Evolutionary conservation across 352 stramenopile genomes (phyloP), one percentile per base, ranked within the genome.

Genomic region (Globisporangium parvum): DNA sequence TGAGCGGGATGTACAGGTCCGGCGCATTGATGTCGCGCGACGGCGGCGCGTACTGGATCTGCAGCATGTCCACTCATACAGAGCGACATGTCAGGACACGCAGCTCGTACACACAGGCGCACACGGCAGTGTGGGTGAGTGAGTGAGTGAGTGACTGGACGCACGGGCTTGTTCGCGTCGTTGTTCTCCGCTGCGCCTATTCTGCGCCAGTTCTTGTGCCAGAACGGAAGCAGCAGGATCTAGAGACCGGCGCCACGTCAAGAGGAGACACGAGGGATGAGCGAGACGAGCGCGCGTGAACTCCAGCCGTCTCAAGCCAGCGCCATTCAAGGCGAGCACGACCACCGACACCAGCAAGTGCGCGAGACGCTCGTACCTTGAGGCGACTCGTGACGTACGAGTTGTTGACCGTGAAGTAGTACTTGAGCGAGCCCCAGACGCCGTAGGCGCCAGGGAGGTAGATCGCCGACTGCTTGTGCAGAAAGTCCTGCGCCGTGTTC

Each of bases 1-100:
- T 99, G 42, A 97, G 60, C 12, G 97, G 97, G 28, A 99, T 92
- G 73, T 99, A 99, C 28, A 99, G 73, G 75, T 99, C 97, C 1
- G 96, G 96, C 6, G 96, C 96, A 65, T 99, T 99, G 57, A 97
- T 84, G 70, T 99, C 97, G 39, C 85, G 67, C 42, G 88, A 87
- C 17, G 97, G 97, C n/a, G 95, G 81, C 41, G 88, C 87, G 54
- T 92, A 96, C 46, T 89, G 80, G 47, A 63, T 79, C 76, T 87
- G 53, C 6, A 57, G n/a, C n/a, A 52, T 53, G 40, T 51, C 33
- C 21, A 39, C 57, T 50, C 53, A 23, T 39, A 54, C 26, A 61
- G 28, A 51, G 47, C 41, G 37, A 6, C 20, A 2, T 23, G 28
- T n/a, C 11, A n/a, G 24, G 20, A 37, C 20, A 47, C 18, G n/a